phyloP scores from a whole-genome alignment of 208 protist genomes.

The Trypanosoma melophagium region DNA sequence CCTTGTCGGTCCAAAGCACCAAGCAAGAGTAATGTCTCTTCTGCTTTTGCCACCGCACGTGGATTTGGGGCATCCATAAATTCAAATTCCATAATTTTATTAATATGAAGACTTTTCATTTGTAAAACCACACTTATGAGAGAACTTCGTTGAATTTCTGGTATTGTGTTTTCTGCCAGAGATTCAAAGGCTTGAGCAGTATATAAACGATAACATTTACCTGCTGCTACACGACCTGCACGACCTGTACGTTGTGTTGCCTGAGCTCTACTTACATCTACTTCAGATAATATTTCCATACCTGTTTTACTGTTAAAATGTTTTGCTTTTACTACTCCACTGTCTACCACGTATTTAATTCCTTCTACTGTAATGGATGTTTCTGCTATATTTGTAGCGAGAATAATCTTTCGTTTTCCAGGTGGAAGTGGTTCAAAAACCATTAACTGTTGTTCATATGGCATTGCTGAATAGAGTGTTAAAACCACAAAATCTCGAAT shows the following conservation, averaged over 20 bases:
- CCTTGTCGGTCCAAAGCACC: constrained; percentile 91
- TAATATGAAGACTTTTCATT: constrained; percentile 95
- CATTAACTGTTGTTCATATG: constrained; percentile 95
- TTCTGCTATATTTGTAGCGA: constrained; percentile 99
- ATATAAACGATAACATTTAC: constrained; percentile 98
- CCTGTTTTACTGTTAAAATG: constrained; percentile 96
- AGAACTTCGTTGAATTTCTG: constrained; percentile 98
- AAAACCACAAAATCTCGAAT: constrained; percentile 72
- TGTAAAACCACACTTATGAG: constrained; percentile 97
- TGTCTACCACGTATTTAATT: constrained; percentile 98
- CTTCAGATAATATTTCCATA: constrained; percentile 96
- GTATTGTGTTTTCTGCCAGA: constrained; percentile 93
- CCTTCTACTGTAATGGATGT: constrained; percentile 99
- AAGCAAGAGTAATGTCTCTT: constrained; percentile 93
- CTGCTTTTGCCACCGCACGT: constrained; percentile 87
- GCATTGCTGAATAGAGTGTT: constrained; percentile 95
- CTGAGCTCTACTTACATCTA: constrained; percentile 92
- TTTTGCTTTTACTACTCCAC: constrained; percentile 97
- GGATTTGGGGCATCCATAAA: constrained; percentile 98
- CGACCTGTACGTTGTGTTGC: constrained; percentile 97
- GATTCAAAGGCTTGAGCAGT: constrained; percentile 95
- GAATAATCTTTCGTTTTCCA: constrained; percentile 92
- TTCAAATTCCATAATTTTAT: constrained; percentile 97
- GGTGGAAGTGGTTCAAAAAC: constrained; percentile 94
- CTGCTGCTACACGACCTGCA: constrained; percentile 95